Conservation (phyloP, 2,329 filamentous ascomycete species). For the Claviceps cyperi region DNA sequence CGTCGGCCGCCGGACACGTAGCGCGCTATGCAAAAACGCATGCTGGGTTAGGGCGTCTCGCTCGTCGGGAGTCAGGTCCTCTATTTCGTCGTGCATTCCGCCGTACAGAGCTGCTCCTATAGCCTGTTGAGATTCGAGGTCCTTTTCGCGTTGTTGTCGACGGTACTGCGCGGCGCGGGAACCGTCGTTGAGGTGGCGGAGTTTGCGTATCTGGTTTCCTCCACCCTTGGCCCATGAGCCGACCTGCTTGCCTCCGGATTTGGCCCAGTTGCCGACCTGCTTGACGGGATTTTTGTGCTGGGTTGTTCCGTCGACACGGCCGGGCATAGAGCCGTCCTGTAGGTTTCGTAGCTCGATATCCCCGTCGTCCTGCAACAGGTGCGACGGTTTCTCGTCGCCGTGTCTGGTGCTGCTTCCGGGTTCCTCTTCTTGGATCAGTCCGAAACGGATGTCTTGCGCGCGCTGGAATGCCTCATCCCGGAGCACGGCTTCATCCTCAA, state of each 20-base stretch:
- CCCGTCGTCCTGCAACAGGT: conserved; percentile 21
- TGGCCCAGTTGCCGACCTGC: conserved; percentile 33
- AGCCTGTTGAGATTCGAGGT: conserved; percentile 57
- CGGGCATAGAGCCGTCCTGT: conserved; percentile 4
- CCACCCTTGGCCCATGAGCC: conserved; percentile 26
- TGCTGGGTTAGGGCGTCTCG: conserved; percentile 72
- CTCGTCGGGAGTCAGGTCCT: conserved; percentile 83
- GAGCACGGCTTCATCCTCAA: conserved; percentile 89
- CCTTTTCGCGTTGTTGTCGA: conserved; percentile 34
- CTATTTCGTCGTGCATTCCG: conserved; percentile 81
- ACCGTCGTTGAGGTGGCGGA: conserved; percentile 21
- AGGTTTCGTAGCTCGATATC: conserved; percentile 27
- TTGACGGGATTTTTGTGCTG: conserved; percentile 30
- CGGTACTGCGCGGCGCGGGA: conserved; percentile 33
- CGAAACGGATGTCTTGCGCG: conserved; percentile 57
- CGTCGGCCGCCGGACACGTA: conserved; percentile 70
- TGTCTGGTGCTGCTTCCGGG: background rate
- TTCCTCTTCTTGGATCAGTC: conserved; percentile 39
- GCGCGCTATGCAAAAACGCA: conserved; percentile 80
- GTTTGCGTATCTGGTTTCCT: conserved; percentile 32
- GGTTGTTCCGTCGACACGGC: conserved; percentile 6
- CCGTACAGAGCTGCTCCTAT: conserved; percentile 75
- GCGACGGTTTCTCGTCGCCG: conserved; percentile 16
- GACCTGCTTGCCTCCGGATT: conserved; percentile 15
- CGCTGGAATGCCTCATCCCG: conserved; percentile 80